These are phyloP conservation scores for Acanthamoeba culbertsoni DNA, from an alignment of 208 protist species.

Conservation along the genomic window DNA sequence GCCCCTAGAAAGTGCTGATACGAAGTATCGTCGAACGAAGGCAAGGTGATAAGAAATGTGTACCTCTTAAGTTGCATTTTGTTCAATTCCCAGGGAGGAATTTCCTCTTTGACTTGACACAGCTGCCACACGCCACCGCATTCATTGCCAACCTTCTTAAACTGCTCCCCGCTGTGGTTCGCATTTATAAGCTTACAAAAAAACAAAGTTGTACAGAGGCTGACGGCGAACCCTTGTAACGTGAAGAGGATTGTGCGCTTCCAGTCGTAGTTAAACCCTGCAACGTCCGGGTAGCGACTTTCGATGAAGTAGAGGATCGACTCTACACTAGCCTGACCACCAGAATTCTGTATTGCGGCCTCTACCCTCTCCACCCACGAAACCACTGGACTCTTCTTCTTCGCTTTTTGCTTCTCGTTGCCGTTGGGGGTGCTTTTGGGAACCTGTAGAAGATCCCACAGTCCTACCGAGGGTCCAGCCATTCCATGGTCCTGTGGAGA, in stretches of 20 bases:
- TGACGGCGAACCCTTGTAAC: neutral
- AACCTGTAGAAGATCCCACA: neutral
- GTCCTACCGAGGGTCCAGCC: neutral
- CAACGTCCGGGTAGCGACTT: neutral
- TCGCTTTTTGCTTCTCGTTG: neutral
- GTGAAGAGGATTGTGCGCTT: neutral
- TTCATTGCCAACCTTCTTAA: slow-evolving; percentile 4
- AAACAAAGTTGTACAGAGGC: too few species aligned
- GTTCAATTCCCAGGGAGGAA: neutral
- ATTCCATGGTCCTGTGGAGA: neutral
- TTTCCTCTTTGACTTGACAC: neutral
- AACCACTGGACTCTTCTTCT: neutral
- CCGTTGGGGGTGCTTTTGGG: neutral
- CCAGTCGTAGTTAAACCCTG: neutral
- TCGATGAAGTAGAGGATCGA: neutral
- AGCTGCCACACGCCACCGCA: slow-evolving; percentile 1
- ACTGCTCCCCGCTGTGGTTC: neutral
- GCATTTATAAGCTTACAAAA: too few species aligned
- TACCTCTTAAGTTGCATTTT: neutral
- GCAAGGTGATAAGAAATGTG: neutral
- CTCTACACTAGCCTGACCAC: neutral
- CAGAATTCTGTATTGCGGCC: neutral
- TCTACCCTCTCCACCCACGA: neutral
- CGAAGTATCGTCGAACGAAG: neutral
- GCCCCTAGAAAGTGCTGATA: neutral